Conservation (phyloP, 495 filamentous ascomycete genomes). For the Annulohypoxylon moriforme region DNA sequence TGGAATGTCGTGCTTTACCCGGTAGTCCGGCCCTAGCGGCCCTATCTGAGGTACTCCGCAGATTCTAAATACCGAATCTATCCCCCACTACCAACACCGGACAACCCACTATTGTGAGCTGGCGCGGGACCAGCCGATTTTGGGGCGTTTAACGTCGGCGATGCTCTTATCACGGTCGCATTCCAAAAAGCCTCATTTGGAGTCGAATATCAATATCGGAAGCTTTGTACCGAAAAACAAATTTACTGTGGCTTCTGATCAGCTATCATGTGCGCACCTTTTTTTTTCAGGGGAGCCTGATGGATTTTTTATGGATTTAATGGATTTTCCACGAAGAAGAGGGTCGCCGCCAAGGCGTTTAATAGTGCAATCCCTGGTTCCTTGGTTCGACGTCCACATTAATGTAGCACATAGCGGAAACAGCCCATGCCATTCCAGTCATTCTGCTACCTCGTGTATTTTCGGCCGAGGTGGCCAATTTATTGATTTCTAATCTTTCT, state of each 20-base stretch:
- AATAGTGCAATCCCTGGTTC: neutral
- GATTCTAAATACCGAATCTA: slow-evolving; percentile 14
- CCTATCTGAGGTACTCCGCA: slow-evolving; percentile 30
- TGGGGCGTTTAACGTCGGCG: neutral
- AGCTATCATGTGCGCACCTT: neutral
- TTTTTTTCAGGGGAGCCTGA: slow-evolving; percentile 1
- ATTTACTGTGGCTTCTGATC: neutral
- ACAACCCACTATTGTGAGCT: slow-evolving; percentile 3
- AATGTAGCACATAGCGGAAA: slow-evolving; percentile 5
- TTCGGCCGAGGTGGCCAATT: neutral
- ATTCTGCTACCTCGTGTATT: neutral
- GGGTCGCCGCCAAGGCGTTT: slow-evolving; percentile 6
- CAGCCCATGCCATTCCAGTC: neutral
- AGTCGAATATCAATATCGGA: neutral
- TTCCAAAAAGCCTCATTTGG: slow-evolving; percentile 16
- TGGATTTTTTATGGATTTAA: neutral
- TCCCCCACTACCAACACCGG: slow-evolving; percentile 10
- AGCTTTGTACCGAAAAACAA: neutral
- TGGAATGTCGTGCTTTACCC: slow-evolving; percentile 15
- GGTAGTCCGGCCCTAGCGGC: slow-evolving; percentile 27
- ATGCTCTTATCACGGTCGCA: neutral
- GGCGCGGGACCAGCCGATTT: slow-evolving; percentile 1
- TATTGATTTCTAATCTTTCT: slow-evolving; percentile 15
- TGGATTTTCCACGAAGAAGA: neutral
- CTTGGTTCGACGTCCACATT: neutral